phyloP scores from a whole-genome alignment of 139 green algal genomes.

The Haematococcus lacustris region DNA sequence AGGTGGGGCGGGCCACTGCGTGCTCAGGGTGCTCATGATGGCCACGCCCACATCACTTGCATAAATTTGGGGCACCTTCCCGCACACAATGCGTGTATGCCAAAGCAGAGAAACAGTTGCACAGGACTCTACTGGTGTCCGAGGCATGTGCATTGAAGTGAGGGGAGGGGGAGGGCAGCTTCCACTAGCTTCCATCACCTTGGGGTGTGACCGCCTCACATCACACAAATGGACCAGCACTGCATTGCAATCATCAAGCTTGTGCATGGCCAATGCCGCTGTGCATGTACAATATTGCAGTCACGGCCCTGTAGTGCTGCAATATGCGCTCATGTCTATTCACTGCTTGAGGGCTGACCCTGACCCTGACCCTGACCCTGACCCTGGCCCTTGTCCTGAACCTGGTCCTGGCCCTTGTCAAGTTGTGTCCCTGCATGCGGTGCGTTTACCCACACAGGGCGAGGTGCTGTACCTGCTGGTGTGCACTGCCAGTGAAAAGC shows the following conservation, averaged over 20 bases:
- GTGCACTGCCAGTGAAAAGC: neutral
- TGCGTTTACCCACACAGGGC: no score
- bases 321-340: neutral
- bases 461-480: neutral
- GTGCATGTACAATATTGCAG: neutral
- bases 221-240: no score
- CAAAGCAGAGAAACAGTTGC: neutral
- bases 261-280: neutral
- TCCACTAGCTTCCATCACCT: neutral
- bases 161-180: neutral
- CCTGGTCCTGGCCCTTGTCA: no score
- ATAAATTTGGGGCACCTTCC: neutral
- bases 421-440: no score
- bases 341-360: no score
- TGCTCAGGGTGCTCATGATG: no score
- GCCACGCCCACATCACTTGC: no score
- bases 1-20: neutral
- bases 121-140: neutral
- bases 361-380: no score
- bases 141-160: neutral
- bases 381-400: no score
- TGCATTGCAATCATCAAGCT: no score
- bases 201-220: no score
- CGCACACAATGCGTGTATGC: neutral
- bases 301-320: neutral